Percentiles rank a stretch among this genome's conserved stretches.
Conservation (phyloP, 768 basidiomycete genomes). For the Fomitopsis serialis region DNA sequence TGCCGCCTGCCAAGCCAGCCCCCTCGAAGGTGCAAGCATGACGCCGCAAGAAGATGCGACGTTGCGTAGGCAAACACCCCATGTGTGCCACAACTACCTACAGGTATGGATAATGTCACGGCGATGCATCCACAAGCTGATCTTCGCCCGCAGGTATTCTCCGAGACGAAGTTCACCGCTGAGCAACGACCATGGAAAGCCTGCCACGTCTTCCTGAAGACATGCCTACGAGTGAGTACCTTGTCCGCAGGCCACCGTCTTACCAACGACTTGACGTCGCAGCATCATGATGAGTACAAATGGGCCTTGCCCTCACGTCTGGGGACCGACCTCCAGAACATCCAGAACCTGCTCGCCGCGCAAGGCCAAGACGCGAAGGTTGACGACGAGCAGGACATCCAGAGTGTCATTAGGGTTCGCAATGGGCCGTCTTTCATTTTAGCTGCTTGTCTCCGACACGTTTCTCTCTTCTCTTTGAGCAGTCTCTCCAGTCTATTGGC, state of each 20-base stretch:
- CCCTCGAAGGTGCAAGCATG: slow-evolving; percentile 6
- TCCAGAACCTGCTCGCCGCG: slow-evolving; percentile 12
- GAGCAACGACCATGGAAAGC: slow-evolving; percentile 29
- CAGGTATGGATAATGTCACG: slow-evolving; percentile 33
- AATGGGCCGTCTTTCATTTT: slow-evolving; percentile 24
- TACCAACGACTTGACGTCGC: slow-evolving; percentile 18
- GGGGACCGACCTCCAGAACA: slow-evolving; percentile 7
- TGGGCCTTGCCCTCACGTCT: slow-evolving; percentile 15
- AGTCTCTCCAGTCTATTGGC: slow-evolving; percentile 19
- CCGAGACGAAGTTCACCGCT: slow-evolving; percentile 20
- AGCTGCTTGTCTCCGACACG: slow-evolving; percentile 23
- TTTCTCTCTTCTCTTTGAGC: slow-evolving; percentile 23
- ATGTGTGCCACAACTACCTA: slow-evolving; percentile 43
- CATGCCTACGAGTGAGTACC: slow-evolving; percentile 34
- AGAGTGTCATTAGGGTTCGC: slow-evolving; percentile 28
- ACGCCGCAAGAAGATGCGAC: slow-evolving; percentile 20
- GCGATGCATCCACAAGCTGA: not conserved
- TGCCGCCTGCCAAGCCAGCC: slow-evolving; percentile 29
- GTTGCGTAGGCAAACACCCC: slow-evolving; percentile 43
- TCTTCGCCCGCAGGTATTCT: slow-evolving; percentile 25
- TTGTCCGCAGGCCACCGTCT: slow-evolving; percentile 1
- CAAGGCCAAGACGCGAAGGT: slow-evolving; percentile 6
- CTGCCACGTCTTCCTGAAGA: slow-evolving; percentile 38
- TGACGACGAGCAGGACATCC: slow-evolving; percentile 16
- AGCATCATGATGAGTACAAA: slow-evolving; percentile 16